Conservation (phyloP, 805 yeast species). For the Saccharomycopsis sp. region DNA sequence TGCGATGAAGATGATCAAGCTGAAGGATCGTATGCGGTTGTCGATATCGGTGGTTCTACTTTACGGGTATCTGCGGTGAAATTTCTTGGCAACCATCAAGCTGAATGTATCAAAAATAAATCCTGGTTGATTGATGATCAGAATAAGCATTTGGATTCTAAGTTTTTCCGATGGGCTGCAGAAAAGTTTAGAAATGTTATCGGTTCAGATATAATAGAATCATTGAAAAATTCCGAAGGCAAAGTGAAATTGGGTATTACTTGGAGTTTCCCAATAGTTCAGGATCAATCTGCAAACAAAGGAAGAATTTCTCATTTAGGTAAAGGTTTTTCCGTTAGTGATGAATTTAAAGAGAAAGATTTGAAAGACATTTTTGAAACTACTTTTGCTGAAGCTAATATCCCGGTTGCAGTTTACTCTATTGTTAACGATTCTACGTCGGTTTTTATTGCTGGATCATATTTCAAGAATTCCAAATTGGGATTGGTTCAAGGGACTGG, state of each 20-base stretch:
- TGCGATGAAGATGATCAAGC: not conserved
- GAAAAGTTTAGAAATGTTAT: not conserved
- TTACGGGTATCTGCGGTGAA: too few species aligned
- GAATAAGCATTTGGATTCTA: not conserved
- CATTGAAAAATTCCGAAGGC: conserved; percentile 1
- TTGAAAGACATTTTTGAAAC: not conserved
- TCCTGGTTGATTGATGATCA: conserved; percentile 1
- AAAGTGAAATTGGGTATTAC: conserved; percentile 1
- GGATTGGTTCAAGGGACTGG: conserved; percentile 21
- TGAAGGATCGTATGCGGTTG: not conserved
- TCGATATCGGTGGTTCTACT: conserved; percentile 6
- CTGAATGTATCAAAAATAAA: not conserved
- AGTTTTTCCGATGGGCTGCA: not conserved
- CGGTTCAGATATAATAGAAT: not conserved
- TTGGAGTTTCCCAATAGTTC: conserved; percentile 2
- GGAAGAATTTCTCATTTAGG: not conserved
- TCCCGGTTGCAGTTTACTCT: not conserved
- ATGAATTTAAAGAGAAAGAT: not conserved
- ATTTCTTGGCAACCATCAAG: conserved; percentile 3
- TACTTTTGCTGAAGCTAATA: not conserved
- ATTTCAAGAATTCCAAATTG: conserved; percentile 2
- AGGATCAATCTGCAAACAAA: conserved; percentile 1
- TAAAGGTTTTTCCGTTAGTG: not conserved
- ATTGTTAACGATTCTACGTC: conserved; percentile 1
- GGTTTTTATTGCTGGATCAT: conserved; percentile 3